Base-by-base conservation (phyloP, 345 rosid species). In the Rhodomyrtus tomentosa region DNA sequence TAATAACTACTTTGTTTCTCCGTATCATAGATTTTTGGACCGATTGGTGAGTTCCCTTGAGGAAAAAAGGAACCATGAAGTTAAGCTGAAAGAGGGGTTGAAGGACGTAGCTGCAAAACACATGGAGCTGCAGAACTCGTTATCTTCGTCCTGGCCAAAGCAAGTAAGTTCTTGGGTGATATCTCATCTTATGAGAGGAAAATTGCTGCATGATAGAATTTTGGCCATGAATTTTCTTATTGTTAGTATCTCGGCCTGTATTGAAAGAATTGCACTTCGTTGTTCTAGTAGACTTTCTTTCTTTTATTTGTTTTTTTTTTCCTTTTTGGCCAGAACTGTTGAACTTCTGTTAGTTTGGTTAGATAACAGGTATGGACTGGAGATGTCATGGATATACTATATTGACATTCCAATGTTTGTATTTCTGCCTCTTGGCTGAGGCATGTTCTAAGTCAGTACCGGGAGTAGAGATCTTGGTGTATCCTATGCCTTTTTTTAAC, bases 111-210 rank as follows among this genome's bases (percentile, higher is more conserved):
- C 91, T 87, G 88, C 92, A 82, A 97, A 87, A 90, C 97, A 94
- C 74, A 92, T 95, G 98, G 96, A 95, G 90, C 98, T 96, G 84
- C 96, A 93, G 86, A 96, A 96, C 90, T 94, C 98, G 58, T 85
- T 94, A 52, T 92, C 93, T 85, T 95, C 99, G 38, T 93, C 90
- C 82, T 95, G 99, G 99, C 99, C 99, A 56, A 96, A 95, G 92
- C 98, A 94, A 90, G 99, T 93, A 55, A 85, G 88, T 85, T 45
- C 10, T 52, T 55, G 45, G 51, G 22, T 25, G 45, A 82, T 55
- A 24, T 20, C 36, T 21, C 11, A 13, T 58, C 10, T 21, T 50
- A 29, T 48, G n/a, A 55, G n/a, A 10, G 55, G 10, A 21, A 53
- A 53, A 53, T 16, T 62, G 24, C 24, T 36, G 42, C 74, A 9